Percentiles rank a stretch among this genome's conserved stretches.
Conservation (phyloP, 345 rosid species). For the Lepidium africanum region DNA sequence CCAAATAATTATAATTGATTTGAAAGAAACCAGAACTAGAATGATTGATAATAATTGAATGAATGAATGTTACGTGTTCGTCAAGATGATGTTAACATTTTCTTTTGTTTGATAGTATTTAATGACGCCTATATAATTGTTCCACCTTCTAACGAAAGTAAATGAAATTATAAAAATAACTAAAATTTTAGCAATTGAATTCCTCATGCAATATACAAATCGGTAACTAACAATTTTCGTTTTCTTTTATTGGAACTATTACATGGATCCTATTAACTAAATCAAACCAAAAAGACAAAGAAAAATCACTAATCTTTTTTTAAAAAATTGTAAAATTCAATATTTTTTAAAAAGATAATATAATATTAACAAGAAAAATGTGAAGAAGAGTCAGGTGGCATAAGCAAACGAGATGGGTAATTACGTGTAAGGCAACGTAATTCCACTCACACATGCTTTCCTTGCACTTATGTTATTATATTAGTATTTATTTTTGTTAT, state of each 20-base stretch:
- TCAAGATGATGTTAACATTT: slow-evolving; percentile 25
- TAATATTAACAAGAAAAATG: not conserved
- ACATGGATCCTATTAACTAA: slow-evolving; percentile 10
- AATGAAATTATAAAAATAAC: not conserved
- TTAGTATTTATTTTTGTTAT: not conserved
- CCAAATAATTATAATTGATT: not conserved
- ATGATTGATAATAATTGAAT: slow-evolving; percentile 22
- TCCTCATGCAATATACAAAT: not conserved
- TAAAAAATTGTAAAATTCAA: not conserved
- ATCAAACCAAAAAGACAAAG: not conserved
- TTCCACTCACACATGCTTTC: slow-evolving; percentile 30
- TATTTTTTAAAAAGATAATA: not conserved
- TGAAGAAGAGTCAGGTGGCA: slow-evolving; percentile 32
- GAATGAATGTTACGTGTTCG: slow-evolving; percentile 25
- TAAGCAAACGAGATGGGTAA: not conserved
- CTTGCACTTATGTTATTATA: not conserved
- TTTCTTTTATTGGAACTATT: not conserved
- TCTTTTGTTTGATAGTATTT: slow-evolving; percentile 22
- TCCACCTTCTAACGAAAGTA: slow-evolving; percentile 22
- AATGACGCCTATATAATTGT: slow-evolving; percentile 10
- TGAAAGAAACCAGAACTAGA: slow-evolving; percentile 21
- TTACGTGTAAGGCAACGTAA: slow-evolving; percentile 42
- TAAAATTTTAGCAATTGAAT: not conserved
- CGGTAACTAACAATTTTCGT: not conserved
- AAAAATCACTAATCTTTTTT: not conserved